Conservation (phyloP, 371 early-diverging fungal genomes). For the Mucor sp. region DNA sequence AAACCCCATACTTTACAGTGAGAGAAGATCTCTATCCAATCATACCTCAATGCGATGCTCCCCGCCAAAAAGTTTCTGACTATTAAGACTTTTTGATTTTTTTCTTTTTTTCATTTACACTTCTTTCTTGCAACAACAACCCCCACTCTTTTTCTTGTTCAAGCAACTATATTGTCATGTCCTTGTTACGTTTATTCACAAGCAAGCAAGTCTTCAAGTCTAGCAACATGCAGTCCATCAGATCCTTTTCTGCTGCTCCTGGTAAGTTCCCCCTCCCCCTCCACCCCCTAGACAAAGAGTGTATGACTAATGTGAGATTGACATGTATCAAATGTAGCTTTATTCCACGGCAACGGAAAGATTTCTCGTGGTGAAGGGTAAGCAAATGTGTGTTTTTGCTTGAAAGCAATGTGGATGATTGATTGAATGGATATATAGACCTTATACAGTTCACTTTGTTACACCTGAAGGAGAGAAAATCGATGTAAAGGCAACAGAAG, state of each 20-base stretch:
- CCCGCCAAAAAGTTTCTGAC: constrained; percentile 15
- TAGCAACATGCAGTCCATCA: neutral
- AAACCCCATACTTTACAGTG: neutral
- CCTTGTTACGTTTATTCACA: constrained; percentile 39
- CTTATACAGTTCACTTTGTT: constrained; percentile 63
- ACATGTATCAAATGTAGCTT: constrained; percentile 17
- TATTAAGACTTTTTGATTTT: constrained; percentile 8
- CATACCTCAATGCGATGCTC: constrained; percentile 8
- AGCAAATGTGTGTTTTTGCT: neutral
- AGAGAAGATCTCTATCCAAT: constrained; percentile 3
- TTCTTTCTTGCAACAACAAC: neutral
- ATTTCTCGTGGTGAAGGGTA: constrained; percentile 45
- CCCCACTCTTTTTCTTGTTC: neutral
- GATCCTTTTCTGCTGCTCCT: constrained; percentile 28
- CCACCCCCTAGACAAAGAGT: neutral
- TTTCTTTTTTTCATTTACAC: neutral
- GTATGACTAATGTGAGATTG: constrained; percentile 1
- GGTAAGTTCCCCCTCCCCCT: constrained; percentile 10
- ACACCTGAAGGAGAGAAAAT: constrained; percentile 78
- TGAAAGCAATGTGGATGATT: neutral
- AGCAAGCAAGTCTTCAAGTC: constrained; percentile 20
- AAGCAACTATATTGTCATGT: constrained; percentile 14
- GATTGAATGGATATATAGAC: constrained; percentile 17
- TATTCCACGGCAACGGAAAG: constrained; percentile 36
- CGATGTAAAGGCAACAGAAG: constrained; percentile 78